Conservation (phyloP, 768 basidiomycete species). For the Scleroderma citrinum region DNA sequence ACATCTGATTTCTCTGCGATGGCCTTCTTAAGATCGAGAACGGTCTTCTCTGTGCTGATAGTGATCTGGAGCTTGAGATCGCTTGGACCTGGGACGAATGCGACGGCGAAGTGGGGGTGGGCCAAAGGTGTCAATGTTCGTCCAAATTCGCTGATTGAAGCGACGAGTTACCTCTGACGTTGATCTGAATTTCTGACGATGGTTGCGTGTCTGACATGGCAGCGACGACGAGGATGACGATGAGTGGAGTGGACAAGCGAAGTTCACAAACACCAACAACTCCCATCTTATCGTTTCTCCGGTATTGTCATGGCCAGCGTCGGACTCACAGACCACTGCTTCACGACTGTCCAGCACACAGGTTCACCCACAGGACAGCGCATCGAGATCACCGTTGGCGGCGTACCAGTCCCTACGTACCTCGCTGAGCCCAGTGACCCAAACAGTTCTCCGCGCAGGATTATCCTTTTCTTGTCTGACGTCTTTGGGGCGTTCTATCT, state of each 20-base stretch:
- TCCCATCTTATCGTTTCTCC: constrained; percentile 5
- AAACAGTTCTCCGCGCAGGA: constrained; percentile 28
- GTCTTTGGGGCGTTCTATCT: constrained; percentile 54
- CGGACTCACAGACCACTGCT: constrained; percentile 47
- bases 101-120: not conserved
- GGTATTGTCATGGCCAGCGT: constrained; percentile 21
- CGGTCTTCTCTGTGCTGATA: constrained; percentile 77
- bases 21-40: constrained; percentile 83
- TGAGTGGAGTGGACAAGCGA: not conserved
- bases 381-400: constrained; percentile 29
- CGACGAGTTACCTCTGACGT: constrained; percentile 53
- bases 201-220: constrained; percentile 43
- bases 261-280: not conserved
- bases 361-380: constrained; percentile 42
- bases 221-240: constrained; percentile 10
- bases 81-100: constrained; percentile 55
- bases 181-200: constrained; percentile 51
- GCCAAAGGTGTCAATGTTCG: no score
- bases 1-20: constrained; percentile 86
- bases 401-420: constrained; percentile 45
- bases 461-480: constrained; percentile 55
- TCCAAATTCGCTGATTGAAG: no score
- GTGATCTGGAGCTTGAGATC: constrained; percentile 90
- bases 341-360: constrained; percentile 44
- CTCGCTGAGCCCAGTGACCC: constrained; percentile 38